Percentiles rank a stretch among this genome's conserved stretches.
phyloP scores from a whole-genome alignment of 768 basidiomycete species.

The Boletus edulis region DNA sequence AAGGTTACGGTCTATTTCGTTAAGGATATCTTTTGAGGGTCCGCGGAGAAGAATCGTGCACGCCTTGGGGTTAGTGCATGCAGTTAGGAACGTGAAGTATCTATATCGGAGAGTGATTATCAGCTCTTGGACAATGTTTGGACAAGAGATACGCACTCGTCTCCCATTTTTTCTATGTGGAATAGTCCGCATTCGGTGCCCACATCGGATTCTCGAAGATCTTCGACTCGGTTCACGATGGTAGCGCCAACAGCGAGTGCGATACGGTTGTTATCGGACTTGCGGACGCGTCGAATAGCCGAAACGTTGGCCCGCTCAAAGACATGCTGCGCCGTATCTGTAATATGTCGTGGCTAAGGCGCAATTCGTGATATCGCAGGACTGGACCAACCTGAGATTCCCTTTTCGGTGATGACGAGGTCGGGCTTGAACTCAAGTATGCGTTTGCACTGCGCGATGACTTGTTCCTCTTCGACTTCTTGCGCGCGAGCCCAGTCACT shows the following conservation, averaged over 20 bases:
- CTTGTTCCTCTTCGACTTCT: constrained; percentile 96
- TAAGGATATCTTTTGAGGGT: constrained; percentile 96
- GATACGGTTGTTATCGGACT: constrained; percentile 98
- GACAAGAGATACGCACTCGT: constrained; percentile 56
- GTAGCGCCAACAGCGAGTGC: constrained; percentile 94
- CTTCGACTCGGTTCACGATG: constrained; percentile 95
- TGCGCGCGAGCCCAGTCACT: constrained; percentile 92
- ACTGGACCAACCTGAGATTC: constrained; percentile 74
- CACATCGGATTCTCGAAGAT: constrained; percentile 87
- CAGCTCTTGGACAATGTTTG: neutral
- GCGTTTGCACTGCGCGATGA: constrained; percentile 79
- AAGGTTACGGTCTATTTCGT: constrained; percentile 97
- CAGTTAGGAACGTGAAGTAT: constrained; percentile 97
- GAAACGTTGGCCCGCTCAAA: constrained; percentile 85
- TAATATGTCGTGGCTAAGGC: neutral
- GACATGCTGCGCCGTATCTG: constrained; percentile 92
- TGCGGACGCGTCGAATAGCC: constrained; percentile 93
- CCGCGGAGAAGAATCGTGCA: constrained; percentile 98
- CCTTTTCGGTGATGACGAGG: constrained; percentile 95
- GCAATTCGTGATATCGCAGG: neutral
- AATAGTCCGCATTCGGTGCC: constrained; percentile 94
- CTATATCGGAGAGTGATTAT: constrained; percentile 37
- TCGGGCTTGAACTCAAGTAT: constrained; percentile 95
- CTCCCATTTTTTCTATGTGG: constrained; percentile 94
- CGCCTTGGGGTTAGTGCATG: constrained; percentile 88